phyloP scores from a whole-genome alignment of 306 rosid species.

The Medicago arabica region DNA sequence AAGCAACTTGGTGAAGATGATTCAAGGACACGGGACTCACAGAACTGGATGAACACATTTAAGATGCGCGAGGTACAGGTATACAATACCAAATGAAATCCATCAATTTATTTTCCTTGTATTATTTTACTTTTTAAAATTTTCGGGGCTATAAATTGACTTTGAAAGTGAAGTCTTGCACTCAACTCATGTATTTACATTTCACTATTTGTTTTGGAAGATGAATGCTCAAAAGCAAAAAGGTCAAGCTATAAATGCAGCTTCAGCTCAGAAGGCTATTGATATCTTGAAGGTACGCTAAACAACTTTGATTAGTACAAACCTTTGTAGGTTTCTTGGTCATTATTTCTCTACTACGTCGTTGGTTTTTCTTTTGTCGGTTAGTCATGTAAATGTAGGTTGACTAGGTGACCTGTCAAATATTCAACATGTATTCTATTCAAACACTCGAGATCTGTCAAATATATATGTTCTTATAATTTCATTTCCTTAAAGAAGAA shows the following conservation, averaged over 20 bases:
- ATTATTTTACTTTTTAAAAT: not conserved
- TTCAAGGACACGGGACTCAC: constrained; percentile 90
- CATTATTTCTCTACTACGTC: not conserved
- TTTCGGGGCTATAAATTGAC: not conserved
- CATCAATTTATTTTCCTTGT: not conserved
- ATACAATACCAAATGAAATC: not conserved
- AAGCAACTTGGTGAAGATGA: constrained; percentile 98
- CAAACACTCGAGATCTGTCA: not conserved
- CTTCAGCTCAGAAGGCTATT: constrained; percentile 88
- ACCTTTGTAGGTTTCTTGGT: not conserved
- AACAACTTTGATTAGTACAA: constrained; percentile 23
- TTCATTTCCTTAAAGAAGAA: not conserved
- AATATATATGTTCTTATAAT: not conserved
- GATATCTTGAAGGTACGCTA: constrained; percentile 80
- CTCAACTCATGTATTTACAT: constrained; percentile 16
- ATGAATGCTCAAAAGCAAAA: constrained; percentile 95
- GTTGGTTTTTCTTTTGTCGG: not conserved
- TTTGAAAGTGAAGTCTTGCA: not conserved
- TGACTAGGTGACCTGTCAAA: constrained; percentile 3
- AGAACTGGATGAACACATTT: constrained; percentile 96
- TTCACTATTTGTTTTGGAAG: constrained; percentile 49
- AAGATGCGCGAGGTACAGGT: constrained; percentile 95
- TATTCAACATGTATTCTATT: not conserved
- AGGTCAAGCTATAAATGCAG: constrained; percentile 86
- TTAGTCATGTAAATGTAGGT: not conserved